Evolutionary conservation across 2,329 filamentous ascomycete species (phyloP).

Genomic region (Dactylellina haptotyla): DNA sequence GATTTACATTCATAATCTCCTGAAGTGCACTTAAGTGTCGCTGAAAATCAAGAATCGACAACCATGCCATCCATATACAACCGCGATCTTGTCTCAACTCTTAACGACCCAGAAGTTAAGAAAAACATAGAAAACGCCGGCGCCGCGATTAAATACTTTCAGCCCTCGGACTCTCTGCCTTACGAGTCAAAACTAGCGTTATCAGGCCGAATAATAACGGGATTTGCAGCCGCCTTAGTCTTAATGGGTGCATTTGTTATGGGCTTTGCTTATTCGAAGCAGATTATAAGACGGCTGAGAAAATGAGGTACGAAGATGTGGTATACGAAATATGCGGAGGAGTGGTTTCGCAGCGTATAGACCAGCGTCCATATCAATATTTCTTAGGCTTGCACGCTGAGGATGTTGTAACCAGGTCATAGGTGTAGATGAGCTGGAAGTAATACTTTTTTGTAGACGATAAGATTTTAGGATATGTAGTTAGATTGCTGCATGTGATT

Average conservation of each 20-base stretch:
- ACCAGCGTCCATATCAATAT: too few species aligned
- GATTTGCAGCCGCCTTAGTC: constrained; percentile 13
- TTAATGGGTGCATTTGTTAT: constrained; percentile 29
- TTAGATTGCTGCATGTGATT: too few species aligned
- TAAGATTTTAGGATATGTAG: too few species aligned
- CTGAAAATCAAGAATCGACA: not conserved
- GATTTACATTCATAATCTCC: too few species aligned
- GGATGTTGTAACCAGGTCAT: too few species aligned
- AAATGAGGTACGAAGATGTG: too few species aligned
- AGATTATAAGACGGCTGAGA: constrained; percentile 16
- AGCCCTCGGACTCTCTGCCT: not conserved
- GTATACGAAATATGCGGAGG: too few species aligned
- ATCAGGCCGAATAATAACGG: constrained; percentile 1
- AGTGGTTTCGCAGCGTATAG: too few species aligned
- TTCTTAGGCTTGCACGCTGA: too few species aligned
- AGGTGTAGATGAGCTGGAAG: too few species aligned
- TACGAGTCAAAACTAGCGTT: constrained; percentile 35
- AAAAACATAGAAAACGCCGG: constrained; percentile 1
- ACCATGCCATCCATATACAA: not conserved
- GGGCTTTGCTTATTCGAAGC: constrained; percentile 34
- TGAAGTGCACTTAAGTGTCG: not conserved
- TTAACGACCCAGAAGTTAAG: constrained; percentile 6
- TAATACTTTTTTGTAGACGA: too few species aligned
- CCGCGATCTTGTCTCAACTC: not conserved
- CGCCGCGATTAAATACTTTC: constrained; percentile 14